A percentile compares a stretch with the other conserved stretches of the same genome.
Conservation (phyloP, 2,329 filamentous ascomycete species). For the Arthroderma sp. region DNA sequence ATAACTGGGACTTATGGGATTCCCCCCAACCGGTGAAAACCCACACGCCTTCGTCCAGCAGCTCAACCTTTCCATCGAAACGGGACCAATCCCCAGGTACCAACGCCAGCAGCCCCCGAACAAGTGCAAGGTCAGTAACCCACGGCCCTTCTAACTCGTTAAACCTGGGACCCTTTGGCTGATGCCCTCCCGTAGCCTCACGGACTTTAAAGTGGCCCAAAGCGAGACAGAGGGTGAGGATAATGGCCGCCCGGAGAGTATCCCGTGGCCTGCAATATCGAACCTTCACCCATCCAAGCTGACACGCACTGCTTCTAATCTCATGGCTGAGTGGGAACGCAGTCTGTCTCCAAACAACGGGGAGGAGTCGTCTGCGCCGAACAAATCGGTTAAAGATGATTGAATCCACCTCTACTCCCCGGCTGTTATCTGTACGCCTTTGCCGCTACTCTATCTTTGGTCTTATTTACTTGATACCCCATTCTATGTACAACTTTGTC, state of each 20-base stretch:
- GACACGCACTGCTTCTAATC: constrained; percentile 66
- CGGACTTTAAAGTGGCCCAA: constrained; percentile 20
- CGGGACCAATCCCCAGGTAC: constrained; percentile 32
- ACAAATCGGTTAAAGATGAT: too few relatives aligned
- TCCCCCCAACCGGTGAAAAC: constrained; percentile 29
- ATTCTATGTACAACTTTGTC: too few relatives aligned
- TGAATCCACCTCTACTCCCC: neutral
- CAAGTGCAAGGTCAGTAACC: constrained; percentile 39
- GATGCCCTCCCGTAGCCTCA: constrained; percentile 20
- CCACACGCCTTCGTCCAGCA: constrained; percentile 33
- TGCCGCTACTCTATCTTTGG: too few relatives aligned
- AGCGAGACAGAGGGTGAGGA: constrained; percentile 15
- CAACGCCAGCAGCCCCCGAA: constrained; percentile 38
- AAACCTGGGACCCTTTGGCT: too few relatives aligned
- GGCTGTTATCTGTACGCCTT: too few relatives aligned
- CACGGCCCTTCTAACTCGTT: too few relatives aligned
- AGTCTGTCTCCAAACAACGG: constrained; percentile 42
- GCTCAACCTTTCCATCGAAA: constrained; percentile 39
- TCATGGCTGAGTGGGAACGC: constrained; percentile 88
- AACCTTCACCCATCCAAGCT: constrained; percentile 62
- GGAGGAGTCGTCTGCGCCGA: neutral
- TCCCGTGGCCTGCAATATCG: constrained; percentile 57
- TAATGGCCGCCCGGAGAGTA: constrained; percentile 26
- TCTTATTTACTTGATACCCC: too few relatives aligned
- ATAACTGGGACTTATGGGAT: constrained; percentile 45